Percentiles rank a stretch among this genome's conserved stretches.
phyloP scores from a whole-genome alignment of 768 basidiomycete genomes.

The Podaxis pistillaris region DNA sequence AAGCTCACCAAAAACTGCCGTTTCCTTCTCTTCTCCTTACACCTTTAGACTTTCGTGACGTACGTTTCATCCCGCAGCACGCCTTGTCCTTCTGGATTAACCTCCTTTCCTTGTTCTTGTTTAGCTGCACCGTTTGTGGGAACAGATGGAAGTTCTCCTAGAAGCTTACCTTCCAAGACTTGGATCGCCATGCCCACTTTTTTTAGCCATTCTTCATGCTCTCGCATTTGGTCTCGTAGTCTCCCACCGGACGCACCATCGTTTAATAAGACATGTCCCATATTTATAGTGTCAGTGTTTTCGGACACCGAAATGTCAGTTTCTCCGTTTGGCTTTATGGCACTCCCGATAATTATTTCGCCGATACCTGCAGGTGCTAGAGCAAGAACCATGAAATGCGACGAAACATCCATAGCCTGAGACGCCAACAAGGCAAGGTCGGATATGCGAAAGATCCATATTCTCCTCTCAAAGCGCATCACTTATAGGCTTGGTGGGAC shows the following conservation, averaged over 20 bases:
- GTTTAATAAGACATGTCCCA: not conserved
- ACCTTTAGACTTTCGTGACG: conserved; percentile 81
- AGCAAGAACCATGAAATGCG: too few species aligned
- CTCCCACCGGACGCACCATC: not conserved
- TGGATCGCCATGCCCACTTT: not conserved
- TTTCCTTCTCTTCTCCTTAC: not conserved
- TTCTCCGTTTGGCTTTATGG: not conserved
- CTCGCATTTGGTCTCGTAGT: not conserved
- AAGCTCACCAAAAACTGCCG: not conserved
- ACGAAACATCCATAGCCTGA: not conserved
- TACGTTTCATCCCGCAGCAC: conserved; percentile 30
- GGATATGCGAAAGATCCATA: not conserved
- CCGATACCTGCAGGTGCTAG: not conserved
- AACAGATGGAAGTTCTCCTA: conserved; percentile 47
- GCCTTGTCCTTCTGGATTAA: not conserved
- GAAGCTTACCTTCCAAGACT: not conserved
- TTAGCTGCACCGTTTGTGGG: conserved; percentile 61
- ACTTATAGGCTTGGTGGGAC: not conserved
- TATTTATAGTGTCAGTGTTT: conserved; percentile 6
- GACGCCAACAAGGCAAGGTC: not conserved
- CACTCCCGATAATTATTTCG: not conserved
- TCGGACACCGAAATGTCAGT: not conserved
- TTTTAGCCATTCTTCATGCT: not conserved
- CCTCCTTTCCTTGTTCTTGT: not conserved
- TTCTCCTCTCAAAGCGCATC: not conserved